Evolutionary conservation across 2,329 filamentous ascomycete species (phyloP).

Genomic region (Beauveria asiatica): DNA sequence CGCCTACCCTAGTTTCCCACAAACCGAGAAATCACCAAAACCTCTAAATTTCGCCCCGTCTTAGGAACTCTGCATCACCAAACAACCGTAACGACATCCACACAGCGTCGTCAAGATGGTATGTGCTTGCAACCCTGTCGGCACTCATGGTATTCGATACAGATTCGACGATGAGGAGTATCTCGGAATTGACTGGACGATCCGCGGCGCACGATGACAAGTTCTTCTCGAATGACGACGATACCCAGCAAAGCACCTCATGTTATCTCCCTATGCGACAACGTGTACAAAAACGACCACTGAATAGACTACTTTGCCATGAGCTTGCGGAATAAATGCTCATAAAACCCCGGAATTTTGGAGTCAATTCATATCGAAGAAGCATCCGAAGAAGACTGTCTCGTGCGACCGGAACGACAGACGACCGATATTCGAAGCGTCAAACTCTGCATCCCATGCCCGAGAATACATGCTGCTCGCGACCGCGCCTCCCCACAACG

Average conservation of each 20-base stretch:
- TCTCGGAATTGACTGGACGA: slow-evolving; percentile 13
- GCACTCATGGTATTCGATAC: slow-evolving; percentile 7
- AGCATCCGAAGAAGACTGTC: slow-evolving; percentile 14
- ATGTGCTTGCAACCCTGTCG: slow-evolving; percentile 19
- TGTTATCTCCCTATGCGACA: not conserved
- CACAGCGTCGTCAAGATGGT: slow-evolving; percentile 43
- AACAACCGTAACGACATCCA: slow-evolving; percentile 33
- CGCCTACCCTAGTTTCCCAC: slow-evolving; percentile 34
- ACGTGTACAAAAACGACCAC: not conserved
- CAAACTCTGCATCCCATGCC: slow-evolving; percentile 7
- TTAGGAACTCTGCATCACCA: slow-evolving; percentile 33
- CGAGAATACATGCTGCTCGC: not conserved
- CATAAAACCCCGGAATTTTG: not conserved
- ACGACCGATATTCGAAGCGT: not conserved
- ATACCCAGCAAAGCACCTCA: not conserved
- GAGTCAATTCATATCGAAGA: not conserved
- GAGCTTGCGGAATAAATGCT: not conserved
- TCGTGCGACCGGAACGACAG: slow-evolving; percentile 12
- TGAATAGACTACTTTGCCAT: not conserved
- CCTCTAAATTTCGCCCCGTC: slow-evolving; percentile 29
- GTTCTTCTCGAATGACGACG: slow-evolving; percentile 12
- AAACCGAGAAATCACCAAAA: slow-evolving; percentile 37
- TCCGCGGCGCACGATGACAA: slow-evolving; percentile 24
- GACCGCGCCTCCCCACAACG: not conserved
- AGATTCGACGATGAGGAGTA: slow-evolving; percentile 8